phyloP scores from a whole-genome alignment of 202 grass and related monocot species.

The Schoenoplectus triqueter region DNA sequence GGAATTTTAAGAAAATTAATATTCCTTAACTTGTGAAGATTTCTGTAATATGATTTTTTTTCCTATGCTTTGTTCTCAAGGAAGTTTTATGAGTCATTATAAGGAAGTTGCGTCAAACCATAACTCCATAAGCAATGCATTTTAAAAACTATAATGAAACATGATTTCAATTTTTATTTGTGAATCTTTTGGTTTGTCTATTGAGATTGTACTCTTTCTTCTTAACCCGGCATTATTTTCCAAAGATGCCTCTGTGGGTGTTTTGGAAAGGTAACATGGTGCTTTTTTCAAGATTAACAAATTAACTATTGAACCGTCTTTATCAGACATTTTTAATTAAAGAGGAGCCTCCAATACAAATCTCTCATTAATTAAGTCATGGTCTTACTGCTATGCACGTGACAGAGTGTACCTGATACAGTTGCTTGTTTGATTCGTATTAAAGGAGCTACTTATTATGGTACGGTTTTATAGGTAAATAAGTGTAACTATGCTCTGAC shows the following conservation, averaged over 20 bases:
- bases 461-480: background rate
- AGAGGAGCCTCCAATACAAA: conserved; percentile 15
- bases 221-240: conserved; percentile 37
- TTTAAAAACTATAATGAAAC: conserved; percentile 11
- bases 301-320: conserved; percentile 9
- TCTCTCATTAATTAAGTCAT: conserved; percentile 19
- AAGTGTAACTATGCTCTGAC: background rate
- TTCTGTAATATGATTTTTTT: conserved; percentile 4
- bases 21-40: conserved; percentile 11
- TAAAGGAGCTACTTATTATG: background rate
- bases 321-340: conserved; percentile 23
- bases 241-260: conserved; percentile 17
- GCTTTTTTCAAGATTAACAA: conserved; percentile 29
- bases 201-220: conserved; percentile 25
- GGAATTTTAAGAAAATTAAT: background rate
- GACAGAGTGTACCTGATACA: conserved; percentile 31
- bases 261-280: conserved; percentile 15
- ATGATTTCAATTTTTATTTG: background rate
- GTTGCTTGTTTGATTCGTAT: conserved; percentile 1
- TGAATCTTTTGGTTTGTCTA: conserved; percentile 25
- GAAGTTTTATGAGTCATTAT: conserved; percentile 12
- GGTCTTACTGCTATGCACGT: conserved; percentile 1
- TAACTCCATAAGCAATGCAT: background rate
- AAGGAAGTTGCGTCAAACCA: background rate
- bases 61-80: conserved; percentile 35